These are phyloP conservation scores for Paramecium tetraurelia DNA, from an alignment of 73 alveolate genomes.

Conservation along the genomic window DNA sequence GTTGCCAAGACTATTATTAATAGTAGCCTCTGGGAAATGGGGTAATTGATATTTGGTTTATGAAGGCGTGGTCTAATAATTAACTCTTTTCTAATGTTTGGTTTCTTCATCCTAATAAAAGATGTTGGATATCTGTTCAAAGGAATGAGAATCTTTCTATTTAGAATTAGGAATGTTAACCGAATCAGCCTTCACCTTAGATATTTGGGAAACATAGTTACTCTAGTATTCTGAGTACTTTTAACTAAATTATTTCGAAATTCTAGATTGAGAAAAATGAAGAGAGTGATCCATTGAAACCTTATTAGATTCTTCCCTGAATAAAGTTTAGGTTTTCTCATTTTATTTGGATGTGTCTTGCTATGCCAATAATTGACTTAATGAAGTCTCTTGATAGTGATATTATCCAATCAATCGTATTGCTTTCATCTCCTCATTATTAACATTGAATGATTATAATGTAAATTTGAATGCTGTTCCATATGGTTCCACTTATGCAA, in stretches of 20 bases:
- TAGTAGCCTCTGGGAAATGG: not conserved
- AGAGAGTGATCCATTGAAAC: constrained; percentile 29
- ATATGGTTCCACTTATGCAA: not conserved
- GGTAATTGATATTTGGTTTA: constrained; percentile 14
- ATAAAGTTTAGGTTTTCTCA: constrained; percentile 1
- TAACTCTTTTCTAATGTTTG: not conserved
- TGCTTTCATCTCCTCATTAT: constrained; percentile 19
- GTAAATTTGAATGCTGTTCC: not conserved
- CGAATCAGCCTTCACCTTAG: not conserved
- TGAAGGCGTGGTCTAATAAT: not conserved
- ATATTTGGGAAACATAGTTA: not conserved
- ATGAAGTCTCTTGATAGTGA: constrained; percentile 32
- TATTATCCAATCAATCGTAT: not conserved
- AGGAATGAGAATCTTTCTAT: not conserved
- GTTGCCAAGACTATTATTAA: not conserved
- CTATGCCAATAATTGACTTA: constrained; percentile 15
- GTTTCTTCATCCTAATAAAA: not conserved
- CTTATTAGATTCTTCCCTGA: not conserved
- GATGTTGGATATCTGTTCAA: not conserved
- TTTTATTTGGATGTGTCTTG: not conserved
- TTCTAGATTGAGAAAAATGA: constrained; percentile 46
- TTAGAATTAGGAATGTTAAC: not conserved
- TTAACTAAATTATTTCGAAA: constrained; percentile 34
- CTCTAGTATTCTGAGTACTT: constrained; percentile 11
- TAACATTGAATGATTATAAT: not conserved